Base-by-base conservation (phyloP, 805 yeast species). In the Tetrapisispora pingtungensis region DNA sequence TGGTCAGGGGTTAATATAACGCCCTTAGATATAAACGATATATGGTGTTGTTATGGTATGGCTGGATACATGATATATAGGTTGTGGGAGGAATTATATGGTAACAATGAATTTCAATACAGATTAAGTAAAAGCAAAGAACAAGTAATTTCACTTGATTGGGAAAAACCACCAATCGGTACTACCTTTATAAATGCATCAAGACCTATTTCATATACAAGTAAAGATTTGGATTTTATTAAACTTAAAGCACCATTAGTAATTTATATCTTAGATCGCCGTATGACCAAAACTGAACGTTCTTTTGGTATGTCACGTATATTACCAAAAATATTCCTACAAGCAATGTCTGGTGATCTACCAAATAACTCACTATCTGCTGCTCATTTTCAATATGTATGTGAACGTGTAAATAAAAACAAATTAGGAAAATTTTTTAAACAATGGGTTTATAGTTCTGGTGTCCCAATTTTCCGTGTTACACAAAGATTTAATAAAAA, bases 281-380 rank as follows among this genome's bases (percentile, higher is more conserved):
- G 98, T 49, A 87, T 93, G 95, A 89, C 96, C 1, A 93, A 93
- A 58, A 87, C 97, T 1, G 97, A 94, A 59, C 81, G 89, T 49
- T 84, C 96, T 0, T 84, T 93, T 61, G 98, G 98, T 2, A 69
- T 93, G 47, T 78, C 89, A 3, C 77, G 98, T 49, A 97, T 87
- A 0, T 74, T 93, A 22, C 96, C 97, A 0, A 93, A 90, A 54
- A 69, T 93, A 22, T 86, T 90, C 50, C 65, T 93, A 31, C 97
- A 93, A 61, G 95, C 95, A 0, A 87, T 93, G 95, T 85, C 95
- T 7, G 95, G 95, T 15, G 98, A 93, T 55, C 67, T 93, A 41
- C 76, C 77, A 14, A 83, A 82, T 55, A 86, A 93, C 12, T 75
- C 79, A 36, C 62, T 90, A 22, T 81, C 94, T 7, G 80, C 96